phyloP scores from a whole-genome alignment of 495 filamentous ascomycete species.

The Geoglossum glabrum region DNA sequence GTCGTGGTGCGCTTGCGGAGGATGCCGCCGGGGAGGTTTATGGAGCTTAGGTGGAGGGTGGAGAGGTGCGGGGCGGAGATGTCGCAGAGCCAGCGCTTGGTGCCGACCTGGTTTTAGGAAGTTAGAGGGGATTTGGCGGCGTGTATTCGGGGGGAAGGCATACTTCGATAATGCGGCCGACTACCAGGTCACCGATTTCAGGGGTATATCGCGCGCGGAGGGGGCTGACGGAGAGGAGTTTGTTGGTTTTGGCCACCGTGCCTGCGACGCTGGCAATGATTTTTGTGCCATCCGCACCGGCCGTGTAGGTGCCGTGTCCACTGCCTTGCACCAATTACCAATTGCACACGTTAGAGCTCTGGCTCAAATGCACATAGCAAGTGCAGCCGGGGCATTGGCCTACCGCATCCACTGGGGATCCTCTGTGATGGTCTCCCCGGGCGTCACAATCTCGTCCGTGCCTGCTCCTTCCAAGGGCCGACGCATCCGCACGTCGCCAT shows the following conservation, averaged over 20 bases:
- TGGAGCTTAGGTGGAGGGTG: constrained; percentile 60
- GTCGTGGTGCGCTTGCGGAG: constrained; percentile 75
- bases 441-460: constrained; percentile 69
- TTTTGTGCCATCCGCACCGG: constrained; percentile 32
- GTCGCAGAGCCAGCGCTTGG: constrained; percentile 82
- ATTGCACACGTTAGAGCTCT: background rate
- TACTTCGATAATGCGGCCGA: constrained; percentile 69
- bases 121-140: background rate
- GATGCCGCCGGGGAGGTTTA: constrained; percentile 90
- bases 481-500: too few species aligned
- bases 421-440: constrained; percentile 69
- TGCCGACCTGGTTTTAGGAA: constrained; percentile 34
- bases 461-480: too few species aligned
- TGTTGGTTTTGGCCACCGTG: constrained; percentile 78
- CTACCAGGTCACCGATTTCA: constrained; percentile 86
- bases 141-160: background rate
- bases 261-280: constrained; percentile 81
- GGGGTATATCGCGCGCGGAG: constrained; percentile 86
- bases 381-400: constrained; percentile 2
- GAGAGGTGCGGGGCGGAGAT: constrained; percentile 69
- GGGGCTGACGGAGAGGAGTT: constrained; percentile 74
- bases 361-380: background rate
- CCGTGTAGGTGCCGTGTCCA: constrained; percentile 65
- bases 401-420: constrained; percentile 96
- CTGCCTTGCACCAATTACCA: constrained; percentile 16